A percentile compares a stretch with the other conserved stretches of the same genome.
Evolutionary conservation across 257 asterid species (phyloP).

Genomic region (Plectranthus barbatus): DNA sequence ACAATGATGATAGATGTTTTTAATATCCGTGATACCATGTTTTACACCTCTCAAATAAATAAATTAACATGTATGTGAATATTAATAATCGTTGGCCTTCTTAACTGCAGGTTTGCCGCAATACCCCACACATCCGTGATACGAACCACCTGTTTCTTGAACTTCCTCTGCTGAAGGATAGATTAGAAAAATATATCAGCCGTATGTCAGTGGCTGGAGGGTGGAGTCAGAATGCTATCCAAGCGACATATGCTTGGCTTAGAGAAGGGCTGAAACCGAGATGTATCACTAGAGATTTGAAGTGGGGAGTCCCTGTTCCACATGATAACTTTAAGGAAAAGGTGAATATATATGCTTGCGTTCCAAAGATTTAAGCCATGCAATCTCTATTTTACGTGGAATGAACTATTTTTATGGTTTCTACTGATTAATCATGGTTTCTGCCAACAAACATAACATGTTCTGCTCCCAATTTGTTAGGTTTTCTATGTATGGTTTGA

Average conservation of each 20-base stretch:
- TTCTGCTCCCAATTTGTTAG: conserved; percentile 30
- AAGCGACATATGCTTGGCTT: conserved; percentile 74
- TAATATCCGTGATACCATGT: no score
- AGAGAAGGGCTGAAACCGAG: conserved; percentile 76
- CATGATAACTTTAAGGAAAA: conserved; percentile 75
- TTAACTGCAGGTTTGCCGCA: conserved; percentile 55
- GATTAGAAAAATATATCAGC: conserved; percentile 53
- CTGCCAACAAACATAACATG: no score
- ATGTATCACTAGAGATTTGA: conserved; percentile 89
- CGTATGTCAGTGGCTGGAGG: conserved; percentile 72
- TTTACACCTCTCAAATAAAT: neutral
- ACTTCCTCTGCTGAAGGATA: conserved; percentile 79
- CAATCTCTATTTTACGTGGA: neutral
- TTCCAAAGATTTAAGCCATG: neutral
- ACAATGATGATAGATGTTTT: no score
- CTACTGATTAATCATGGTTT: neutral
- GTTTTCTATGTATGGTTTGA: conserved; percentile 99
- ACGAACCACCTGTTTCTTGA: conserved; percentile 85
- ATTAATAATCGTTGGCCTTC: conserved; percentile 1
- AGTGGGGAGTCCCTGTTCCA: conserved; percentile 99
- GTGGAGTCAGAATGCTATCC: conserved; percentile 97
- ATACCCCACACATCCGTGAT: conserved; percentile 57
- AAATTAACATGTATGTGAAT: neutral
- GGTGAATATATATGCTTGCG: conserved; percentile 31
- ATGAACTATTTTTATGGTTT: neutral